Evolutionary conservation across 768 basidiomycete genomes (phyloP), one percentile per base, ranked within the genome.

Genomic region (Collybia sp.): DNA sequence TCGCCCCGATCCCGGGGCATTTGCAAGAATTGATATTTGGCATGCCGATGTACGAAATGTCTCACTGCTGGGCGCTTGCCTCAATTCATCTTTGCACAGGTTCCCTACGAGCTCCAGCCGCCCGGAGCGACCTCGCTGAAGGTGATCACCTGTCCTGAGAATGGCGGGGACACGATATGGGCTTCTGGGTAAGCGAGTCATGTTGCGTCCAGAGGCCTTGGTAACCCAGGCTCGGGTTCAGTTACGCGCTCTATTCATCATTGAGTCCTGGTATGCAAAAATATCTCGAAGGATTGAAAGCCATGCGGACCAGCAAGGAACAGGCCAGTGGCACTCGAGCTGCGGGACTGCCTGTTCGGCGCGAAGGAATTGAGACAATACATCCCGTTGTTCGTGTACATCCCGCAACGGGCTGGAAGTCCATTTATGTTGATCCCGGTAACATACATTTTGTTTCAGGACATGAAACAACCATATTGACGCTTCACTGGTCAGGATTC

Each of bases 381-480:
- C 90, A 92, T 60, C 90, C 89, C 13, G 69, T 93, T 41, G 85
- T 93, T 45, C 83, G 89, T 40, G 87, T 91, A 11, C 84, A 92
- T 60, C 89, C 91, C n/a, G 82, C 75, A 1, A 93, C 90, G 0
- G 88, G 89, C 11, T 86, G 83, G 80, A 91, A 92, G 74, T 81
- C 79, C 48, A 66, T 93, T 50, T 91, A 82, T 56, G 83, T 92
- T 58, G 90, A 93, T 59, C 81, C 85, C 30, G 84, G 81, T 77
- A 47, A 18, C 71, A 54, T 8, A 25, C 3, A 25, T 25, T 25
- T 25, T 6, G 8, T 10, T 13, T 8, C 5, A 18, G 37, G 13
- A 19, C 19, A 18, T 34, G 15, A 34, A 5, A 3, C 8, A 31
- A 30, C 25, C 12, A 12, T 49, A 30, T 43, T 31, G 36, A 48